Conservation (phyloP, 139 green algal genomes). For the Axilococcus clingmanii region DNA sequence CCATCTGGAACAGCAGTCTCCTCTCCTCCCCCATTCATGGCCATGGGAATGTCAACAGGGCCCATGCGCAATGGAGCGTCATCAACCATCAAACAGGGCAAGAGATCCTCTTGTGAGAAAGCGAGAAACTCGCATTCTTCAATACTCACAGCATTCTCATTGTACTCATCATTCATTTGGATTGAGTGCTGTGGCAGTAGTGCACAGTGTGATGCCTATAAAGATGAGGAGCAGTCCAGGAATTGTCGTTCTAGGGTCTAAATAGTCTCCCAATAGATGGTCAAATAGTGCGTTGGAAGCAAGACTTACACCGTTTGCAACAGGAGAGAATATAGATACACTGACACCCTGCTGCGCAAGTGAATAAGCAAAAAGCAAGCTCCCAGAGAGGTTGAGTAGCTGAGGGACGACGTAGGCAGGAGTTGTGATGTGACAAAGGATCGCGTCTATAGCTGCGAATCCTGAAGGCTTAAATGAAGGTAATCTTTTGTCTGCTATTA, state of each 20-base stretch:
- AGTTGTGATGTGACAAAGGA: conserved; percentile 7
- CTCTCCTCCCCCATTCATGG: too few species aligned
- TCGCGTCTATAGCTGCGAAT: too few species aligned
- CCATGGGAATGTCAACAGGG: too few species aligned
- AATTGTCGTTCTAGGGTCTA: conserved; percentile 16
- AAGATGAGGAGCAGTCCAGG: conserved; percentile 39
- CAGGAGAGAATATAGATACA: conserved; percentile 42
- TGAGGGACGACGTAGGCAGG: conserved; percentile 27
- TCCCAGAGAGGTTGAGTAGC: conserved; percentile 38
- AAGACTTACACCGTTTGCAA: conserved; percentile 59
- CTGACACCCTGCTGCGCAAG: conserved; percentile 16
- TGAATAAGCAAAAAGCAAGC: conserved; percentile 37
- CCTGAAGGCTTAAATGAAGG: too few species aligned
- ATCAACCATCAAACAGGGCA: too few species aligned
- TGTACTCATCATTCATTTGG: too few species aligned
- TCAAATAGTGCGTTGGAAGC: conserved; percentile 50
- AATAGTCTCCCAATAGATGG: conserved; percentile 43
- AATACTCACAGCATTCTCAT: too few species aligned
- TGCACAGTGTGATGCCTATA: conserved; percentile 52
- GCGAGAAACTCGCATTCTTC: too few species aligned
- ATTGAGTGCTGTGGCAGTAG: background rate
- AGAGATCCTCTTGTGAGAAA: too few species aligned
- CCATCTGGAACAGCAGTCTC: too few species aligned
- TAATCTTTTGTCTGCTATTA: conserved; percentile 7
- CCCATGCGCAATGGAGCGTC: too few species aligned